Conservation (phyloP, 192 early-diverging fungal genomes). For the Piromyces sp. region DNA sequence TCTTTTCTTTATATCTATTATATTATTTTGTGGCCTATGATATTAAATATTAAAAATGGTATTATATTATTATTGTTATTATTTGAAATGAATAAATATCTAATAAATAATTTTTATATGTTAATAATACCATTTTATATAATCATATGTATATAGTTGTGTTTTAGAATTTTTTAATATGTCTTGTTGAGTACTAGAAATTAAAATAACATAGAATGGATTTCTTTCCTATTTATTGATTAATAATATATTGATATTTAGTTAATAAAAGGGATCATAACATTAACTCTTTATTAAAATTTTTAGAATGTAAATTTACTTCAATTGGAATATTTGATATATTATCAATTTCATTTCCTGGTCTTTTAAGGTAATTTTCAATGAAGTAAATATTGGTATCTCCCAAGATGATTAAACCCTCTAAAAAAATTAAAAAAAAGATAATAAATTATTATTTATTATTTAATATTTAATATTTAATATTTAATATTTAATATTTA, state of each 20-base stretch:
- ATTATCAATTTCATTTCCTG: conserved; percentile 51
- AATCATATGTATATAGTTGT: neutral
- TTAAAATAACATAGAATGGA: neutral
- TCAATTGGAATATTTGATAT: conserved; percentile 44
- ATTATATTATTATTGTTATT: too few species aligned
- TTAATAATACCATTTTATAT: conserved; percentile 1
- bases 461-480: too few species aligned
- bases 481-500: too few species aligned
- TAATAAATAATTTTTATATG: too few species aligned
- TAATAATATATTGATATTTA: neutral
- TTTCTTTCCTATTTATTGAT: neutral
- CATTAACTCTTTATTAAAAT: conserved; percentile 27
- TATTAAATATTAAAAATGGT: too few species aligned
- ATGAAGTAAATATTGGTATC: conserved; percentile 55
- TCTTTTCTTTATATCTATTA: conserved; percentile 1
- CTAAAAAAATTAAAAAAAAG: too few species aligned
- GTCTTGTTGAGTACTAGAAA: neutral
- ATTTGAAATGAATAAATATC: too few species aligned
- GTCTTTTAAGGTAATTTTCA: conserved; percentile 45
- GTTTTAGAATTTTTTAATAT: neutral
- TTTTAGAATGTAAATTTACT: conserved; percentile 7
- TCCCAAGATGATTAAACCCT: conserved; percentile 48
- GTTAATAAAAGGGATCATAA: too few species aligned
- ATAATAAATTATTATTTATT: too few species aligned
- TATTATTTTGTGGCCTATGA: conserved; percentile 3